phyloP scores from a whole-genome alignment of 169 alveolate genomes.

The Sarcocystis neurona region DNA sequence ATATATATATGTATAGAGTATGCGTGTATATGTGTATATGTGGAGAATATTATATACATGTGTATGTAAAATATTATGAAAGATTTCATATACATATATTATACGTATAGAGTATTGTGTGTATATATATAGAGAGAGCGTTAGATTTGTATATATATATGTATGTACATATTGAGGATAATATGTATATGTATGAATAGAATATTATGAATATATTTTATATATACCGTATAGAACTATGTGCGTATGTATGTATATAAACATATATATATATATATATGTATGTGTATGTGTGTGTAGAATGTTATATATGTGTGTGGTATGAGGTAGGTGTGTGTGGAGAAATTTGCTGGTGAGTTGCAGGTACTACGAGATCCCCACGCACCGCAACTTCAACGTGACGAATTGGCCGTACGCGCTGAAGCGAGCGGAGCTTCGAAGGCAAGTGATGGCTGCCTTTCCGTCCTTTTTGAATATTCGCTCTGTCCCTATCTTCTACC shows the following conservation, averaged over 20 bases:
- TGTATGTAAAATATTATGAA: no score
- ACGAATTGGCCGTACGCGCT: conserved; percentile 61
- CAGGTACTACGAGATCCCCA: conserved; percentile 58
- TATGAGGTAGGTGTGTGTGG: no score
- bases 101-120: not conserved
- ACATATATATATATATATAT: conserved; percentile 59
- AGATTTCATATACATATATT: no score
- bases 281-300: not conserved
- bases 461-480: not conserved
- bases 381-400: conserved; percentile 44
- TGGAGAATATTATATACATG: no score
- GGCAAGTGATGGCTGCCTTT: conserved; percentile 11
- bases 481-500: no score
- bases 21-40: conserved; percentile 13
- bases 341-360: no score
- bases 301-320: not conserved
- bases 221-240: no score
- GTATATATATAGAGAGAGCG: not conserved
- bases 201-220: no score
- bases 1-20: conserved; percentile 46
- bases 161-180: not conserved
- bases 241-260: no score
- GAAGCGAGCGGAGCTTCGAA: conserved; percentile 46
- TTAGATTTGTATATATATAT: not conserved
- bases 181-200: no score